These are phyloP conservation scores for Elaeis guineensis DNA, from an alignment of 176 grass and related monocot genomes.

Conservation along the genomic window DNA sequence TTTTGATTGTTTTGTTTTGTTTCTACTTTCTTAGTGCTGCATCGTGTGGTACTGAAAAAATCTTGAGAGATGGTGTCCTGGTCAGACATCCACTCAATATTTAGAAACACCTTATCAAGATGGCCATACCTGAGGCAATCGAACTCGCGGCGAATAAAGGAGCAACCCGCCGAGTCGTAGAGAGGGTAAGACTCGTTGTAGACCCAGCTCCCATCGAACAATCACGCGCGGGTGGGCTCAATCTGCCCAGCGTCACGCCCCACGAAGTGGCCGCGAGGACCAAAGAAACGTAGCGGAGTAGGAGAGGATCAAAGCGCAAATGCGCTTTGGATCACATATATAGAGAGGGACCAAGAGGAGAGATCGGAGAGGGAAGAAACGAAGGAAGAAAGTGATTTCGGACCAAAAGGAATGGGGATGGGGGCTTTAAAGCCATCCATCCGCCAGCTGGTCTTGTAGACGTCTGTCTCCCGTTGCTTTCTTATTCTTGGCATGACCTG, in stretches of 20 bases:
- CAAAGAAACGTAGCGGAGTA: not conserved
- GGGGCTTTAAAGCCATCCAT: no score
- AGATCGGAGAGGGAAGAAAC: not conserved
- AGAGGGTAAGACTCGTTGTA: conserved; percentile 61
- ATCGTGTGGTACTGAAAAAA: no score
- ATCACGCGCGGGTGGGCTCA: conserved; percentile 18
- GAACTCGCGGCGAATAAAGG: conserved; percentile 78
- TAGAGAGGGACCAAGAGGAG: not conserved
- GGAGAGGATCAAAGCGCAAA: conserved; percentile 11
- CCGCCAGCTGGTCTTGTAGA: no score
- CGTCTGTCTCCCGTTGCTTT: no score
- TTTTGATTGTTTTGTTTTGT: no score
- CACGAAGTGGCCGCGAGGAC: not conserved
- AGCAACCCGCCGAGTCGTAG: conserved; percentile 55
- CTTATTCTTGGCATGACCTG: no score
- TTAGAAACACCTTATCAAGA: conserved; percentile 49
- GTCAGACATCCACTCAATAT: no score
- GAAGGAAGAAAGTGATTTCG: not conserved
- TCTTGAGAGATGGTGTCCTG: no score
- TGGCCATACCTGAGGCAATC: conserved; percentile 54
- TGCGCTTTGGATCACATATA: conserved; percentile 14
- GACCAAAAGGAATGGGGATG: not conserved
- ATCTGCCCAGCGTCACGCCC: not conserved
- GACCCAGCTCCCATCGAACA: conserved; percentile 60
- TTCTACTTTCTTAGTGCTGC: no score